Percentiles rank a stretch among this genome's conserved stretches.
These are phyloP conservation scores for Globisporangium alternatum DNA, from an alignment of 352 stramenopile genomes.

Conservation along the genomic window DNA sequence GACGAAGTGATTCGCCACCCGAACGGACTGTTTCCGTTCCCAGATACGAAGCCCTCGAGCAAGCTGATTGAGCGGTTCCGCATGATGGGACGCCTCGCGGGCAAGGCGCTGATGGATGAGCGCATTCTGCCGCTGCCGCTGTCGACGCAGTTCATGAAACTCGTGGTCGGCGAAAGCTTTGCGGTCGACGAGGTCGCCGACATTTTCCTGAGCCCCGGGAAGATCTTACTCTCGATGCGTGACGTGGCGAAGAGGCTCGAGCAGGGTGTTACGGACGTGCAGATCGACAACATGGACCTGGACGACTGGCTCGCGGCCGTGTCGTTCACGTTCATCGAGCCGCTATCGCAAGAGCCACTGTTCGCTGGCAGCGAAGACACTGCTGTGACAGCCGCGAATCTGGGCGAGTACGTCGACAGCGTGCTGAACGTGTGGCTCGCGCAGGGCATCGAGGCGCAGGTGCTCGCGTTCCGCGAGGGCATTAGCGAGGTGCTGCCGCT, in stretches of 20 bases:
- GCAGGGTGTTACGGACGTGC: conserved; percentile 27
- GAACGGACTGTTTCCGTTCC: conserved; percentile 77
- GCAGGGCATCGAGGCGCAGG: conserved; percentile 57
- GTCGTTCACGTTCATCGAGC: conserved; percentile 74
- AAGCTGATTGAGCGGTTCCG: conserved; percentile 70
- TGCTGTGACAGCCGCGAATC: conserved; percentile 50
- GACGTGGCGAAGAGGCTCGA: conserved; percentile 32
- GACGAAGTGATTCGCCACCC: conserved; percentile 64
- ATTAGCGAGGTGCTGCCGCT: conserved; percentile 72
- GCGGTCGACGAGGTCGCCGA: conserved; percentile 39
- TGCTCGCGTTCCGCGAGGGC: conserved; percentile 72
- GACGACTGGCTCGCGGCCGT: conserved; percentile 65
- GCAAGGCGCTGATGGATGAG: conserved; percentile 84
- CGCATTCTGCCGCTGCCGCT: conserved; percentile 70
- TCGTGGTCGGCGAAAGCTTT: conserved; percentile 68
- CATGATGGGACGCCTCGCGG: conserved; percentile 76
- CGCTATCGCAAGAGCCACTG: conserved; percentile 67
- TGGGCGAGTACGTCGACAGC: conserved; percentile 49
- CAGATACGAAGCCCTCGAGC: conserved; percentile 26
- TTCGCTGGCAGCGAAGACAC: conserved; percentile 37
- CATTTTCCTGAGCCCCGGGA: conserved; percentile 66
- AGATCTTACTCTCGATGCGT: conserved; percentile 60
- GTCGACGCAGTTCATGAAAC: conserved; percentile 71
- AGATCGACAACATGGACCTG: conserved; percentile 53
- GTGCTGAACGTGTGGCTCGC: conserved; percentile 67